Evolutionary conservation across 2,329 filamentous ascomycete species (phyloP).

Genomic region (Xylaria sp.): DNA sequence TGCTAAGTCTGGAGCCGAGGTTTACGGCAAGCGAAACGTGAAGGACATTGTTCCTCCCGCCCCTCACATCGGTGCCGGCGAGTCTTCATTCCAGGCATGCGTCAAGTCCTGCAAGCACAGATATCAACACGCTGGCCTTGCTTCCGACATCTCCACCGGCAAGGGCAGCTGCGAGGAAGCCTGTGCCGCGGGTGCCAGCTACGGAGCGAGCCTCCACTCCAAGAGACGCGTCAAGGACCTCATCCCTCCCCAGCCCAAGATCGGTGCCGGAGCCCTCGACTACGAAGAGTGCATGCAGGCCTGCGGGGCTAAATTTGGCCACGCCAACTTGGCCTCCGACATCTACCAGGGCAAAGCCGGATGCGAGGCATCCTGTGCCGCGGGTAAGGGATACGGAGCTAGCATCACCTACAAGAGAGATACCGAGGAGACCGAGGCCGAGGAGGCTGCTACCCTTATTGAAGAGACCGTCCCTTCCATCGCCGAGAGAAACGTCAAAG

Average conservation of each 20-base stretch:
- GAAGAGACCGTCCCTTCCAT: too few species aligned
- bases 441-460: too few species aligned
- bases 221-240: not conserved
- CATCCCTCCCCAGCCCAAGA: not conserved
- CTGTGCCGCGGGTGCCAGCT: not conserved
- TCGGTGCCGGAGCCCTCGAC: not conserved
- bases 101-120: conserved; percentile 15
- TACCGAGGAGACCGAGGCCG: too few species aligned
- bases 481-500: not conserved
- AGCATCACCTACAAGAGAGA: conserved; percentile 8
- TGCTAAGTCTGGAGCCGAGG: not conserved
- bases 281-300: conserved; percentile 8
- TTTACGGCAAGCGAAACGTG: not conserved
- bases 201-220: not conserved
- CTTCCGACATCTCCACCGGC: conserved; percentile 15
- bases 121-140: conserved; percentile 22
- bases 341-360: conserved; percentile 11
- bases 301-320: conserved; percentile 15
- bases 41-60: not conserved
- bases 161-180: conserved; percentile 9
- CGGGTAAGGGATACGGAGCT: not conserved
- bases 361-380: conserved; percentile 19
- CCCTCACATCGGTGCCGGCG: not conserved
- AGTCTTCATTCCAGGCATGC: conserved; percentile 17
- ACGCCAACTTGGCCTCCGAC: conserved; percentile 4